A percentile compares a stretch with the other conserved stretches of the same genome.
phyloP scores from a whole-genome alignment of 2,329 filamentous ascomycete genomes.

The Alternaria sp. region DNA sequence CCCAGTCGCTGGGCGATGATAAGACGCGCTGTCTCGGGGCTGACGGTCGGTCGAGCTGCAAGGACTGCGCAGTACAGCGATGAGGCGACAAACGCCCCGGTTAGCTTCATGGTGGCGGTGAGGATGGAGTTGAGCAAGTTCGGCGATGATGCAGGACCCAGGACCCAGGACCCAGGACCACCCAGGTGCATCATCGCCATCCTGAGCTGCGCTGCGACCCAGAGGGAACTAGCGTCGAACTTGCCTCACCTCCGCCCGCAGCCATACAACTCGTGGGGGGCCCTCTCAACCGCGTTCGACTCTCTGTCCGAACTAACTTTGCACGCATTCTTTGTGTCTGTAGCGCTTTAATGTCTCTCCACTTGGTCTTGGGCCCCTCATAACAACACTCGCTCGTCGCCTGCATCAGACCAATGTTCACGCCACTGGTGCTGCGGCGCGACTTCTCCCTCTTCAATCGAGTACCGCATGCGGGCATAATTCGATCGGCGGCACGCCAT shows the following conservation, averaged over 20 bases:
- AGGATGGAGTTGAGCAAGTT: constrained; percentile 28
- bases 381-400: constrained; percentile 25
- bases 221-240: constrained; percentile 18
- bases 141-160: constrained; percentile 32
- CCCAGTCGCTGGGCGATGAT: constrained; percentile 62
- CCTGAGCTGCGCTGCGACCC: constrained; percentile 21
- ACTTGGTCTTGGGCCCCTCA: constrained; percentile 18
- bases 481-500: constrained; percentile 40
- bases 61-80: constrained; percentile 52
- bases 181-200: constrained; percentile 18
- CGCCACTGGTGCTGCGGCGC: constrained; percentile 49
- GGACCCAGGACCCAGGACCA: no score
- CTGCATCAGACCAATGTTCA: constrained; percentile 48
- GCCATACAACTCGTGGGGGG: constrained; percentile 1
- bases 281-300: background rate
- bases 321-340: constrained; percentile 4
- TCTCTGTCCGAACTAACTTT: background rate
- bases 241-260: constrained; percentile 25
- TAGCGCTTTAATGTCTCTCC: constrained; percentile 31
- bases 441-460: constrained; percentile 49
- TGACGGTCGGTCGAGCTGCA: constrained; percentile 45
- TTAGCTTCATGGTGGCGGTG: constrained; percentile 57
- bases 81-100: constrained; percentile 51
- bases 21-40: constrained; percentile 58
- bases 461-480: constrained; percentile 34